These are phyloP conservation scores for Hygrocybe punicea DNA, from an alignment of 768 basidiomycete genomes.

Conservation along the genomic window DNA sequence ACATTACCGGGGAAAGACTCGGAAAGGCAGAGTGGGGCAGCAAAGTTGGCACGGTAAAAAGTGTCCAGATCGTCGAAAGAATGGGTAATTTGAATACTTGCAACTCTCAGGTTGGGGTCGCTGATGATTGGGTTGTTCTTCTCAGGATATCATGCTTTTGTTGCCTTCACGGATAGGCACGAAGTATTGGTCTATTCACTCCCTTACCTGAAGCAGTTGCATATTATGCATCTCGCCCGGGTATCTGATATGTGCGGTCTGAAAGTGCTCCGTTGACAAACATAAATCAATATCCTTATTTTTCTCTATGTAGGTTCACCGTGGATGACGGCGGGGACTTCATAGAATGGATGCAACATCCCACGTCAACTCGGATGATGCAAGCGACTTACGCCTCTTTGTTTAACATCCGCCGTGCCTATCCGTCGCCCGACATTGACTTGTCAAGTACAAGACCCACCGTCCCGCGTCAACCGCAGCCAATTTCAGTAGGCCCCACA, in stretches of 20 bases:
- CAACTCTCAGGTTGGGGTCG: neutral
- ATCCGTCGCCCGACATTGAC: slow-evolving; percentile 51
- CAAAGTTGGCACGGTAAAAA: slow-evolving; percentile 49
- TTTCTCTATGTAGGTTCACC: slow-evolving; percentile 12
- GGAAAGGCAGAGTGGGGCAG: slow-evolving; percentile 63
- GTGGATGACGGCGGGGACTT: slow-evolving; percentile 50
- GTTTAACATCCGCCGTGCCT: slow-evolving; percentile 53
- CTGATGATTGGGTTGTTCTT: neutral
- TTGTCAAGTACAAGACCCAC: slow-evolving; percentile 40
- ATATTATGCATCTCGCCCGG: slow-evolving; percentile 41
- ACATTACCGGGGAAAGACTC: slow-evolving; percentile 64
- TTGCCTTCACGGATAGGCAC: slow-evolving; percentile 51
- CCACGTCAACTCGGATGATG: slow-evolving; percentile 32
- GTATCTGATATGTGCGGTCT: slow-evolving; percentile 34
- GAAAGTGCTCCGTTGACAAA: neutral
- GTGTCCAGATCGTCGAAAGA: slow-evolving; percentile 55
- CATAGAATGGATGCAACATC: slow-evolving; percentile 41
- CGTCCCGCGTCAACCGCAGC: slow-evolving; percentile 58
- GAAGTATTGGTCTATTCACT: slow-evolving; percentile 58
- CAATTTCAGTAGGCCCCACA: slow-evolving; percentile 55
- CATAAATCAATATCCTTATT: neutral
- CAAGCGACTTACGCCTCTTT: slow-evolving; percentile 53
- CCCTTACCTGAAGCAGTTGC: slow-evolving; percentile 56
- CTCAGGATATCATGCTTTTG: slow-evolving; percentile 51
- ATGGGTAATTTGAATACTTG: slow-evolving; percentile 44